A percentile compares a stretch with the other conserved stretches of the same genome.
These are phyloP conservation scores for Sclerotinia minor DNA, from an alignment of 2,329 filamentous ascomycete species.

Conservation along the genomic window DNA sequence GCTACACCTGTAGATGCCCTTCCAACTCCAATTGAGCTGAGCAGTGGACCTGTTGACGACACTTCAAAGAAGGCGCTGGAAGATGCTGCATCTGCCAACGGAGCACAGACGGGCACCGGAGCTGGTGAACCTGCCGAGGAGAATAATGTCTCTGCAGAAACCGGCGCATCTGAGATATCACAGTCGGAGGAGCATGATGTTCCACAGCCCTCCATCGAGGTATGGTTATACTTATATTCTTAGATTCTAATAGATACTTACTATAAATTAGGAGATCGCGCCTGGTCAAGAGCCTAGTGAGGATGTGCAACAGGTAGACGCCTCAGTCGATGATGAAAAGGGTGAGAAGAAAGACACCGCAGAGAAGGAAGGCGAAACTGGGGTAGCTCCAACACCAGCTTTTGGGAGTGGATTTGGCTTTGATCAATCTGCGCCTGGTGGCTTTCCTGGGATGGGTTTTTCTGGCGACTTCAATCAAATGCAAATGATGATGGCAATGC, in stretches of 20 bases:
- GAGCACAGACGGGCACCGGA: conserved; percentile 17
- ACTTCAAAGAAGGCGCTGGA: conserved; percentile 31
- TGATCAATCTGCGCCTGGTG: conserved; percentile 42
- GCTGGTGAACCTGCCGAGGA: conserved; percentile 22
- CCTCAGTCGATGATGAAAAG: conserved; percentile 26
- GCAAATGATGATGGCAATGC: conserved; percentile 78
- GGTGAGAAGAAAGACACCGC: conserved; percentile 25
- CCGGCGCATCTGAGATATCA: conserved; percentile 26
- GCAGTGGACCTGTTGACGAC: conserved; percentile 31
- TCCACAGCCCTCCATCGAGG: conserved; percentile 44
- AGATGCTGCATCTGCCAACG: conserved; percentile 22
- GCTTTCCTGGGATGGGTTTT: conserved; percentile 49
- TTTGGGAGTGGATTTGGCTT: conserved; percentile 47
- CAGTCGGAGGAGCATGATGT: conserved; percentile 42
- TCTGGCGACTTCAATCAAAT: conserved; percentile 68
- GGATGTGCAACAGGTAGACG: conserved; percentile 31
- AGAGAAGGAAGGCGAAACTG: conserved; percentile 29
- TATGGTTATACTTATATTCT: conserved; percentile 30
- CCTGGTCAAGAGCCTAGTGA: conserved; percentile 40
- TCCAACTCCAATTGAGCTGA: conserved; percentile 23
- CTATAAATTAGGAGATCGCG: conserved; percentile 39
- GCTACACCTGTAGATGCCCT: conserved; percentile 36
- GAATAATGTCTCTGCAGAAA: conserved; percentile 21
- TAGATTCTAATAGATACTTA: conserved; percentile 25
- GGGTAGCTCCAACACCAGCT: conserved; percentile 27